Evolutionary conservation across 192 early-diverging fungal species (phyloP).

Genomic region (Dissophora globulifera): DNA sequence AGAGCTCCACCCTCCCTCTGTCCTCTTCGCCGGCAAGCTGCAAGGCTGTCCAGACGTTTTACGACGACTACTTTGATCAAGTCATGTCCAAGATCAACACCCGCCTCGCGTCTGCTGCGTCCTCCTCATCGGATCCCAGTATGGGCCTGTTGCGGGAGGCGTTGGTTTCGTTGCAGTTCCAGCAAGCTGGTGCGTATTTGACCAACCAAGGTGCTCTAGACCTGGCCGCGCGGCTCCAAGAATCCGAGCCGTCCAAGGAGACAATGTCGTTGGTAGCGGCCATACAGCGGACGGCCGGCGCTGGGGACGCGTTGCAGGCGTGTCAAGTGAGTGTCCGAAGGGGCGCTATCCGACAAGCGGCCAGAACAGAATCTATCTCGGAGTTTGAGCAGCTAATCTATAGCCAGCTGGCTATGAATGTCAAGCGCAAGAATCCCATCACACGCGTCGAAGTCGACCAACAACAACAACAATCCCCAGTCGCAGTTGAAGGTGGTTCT

Average conservation of each 20-base stretch:
- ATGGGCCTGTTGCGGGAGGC: not conserved
- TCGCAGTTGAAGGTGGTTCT: no score
- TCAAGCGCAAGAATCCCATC: not conserved
- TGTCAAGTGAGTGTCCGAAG: conserved; percentile 16
- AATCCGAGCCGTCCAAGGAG: not conserved
- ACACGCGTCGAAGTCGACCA: not conserved
- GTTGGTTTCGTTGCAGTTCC: conserved; percentile 7
- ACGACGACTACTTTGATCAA: conserved; percentile 14
- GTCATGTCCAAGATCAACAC: not conserved
- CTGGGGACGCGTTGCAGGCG: conserved; percentile 21
- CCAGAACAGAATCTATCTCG: not conserved
- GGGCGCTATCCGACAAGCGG: not conserved
- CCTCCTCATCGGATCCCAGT: not conserved
- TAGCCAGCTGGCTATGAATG: conserved; percentile 6
- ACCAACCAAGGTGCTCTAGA: conserved; percentile 7
- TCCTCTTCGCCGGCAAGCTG: conserved; percentile 6
- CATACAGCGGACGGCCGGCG: conserved; percentile 1
- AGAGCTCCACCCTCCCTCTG: no score
- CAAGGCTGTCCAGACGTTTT: not conserved
- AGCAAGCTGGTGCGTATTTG: conserved; percentile 10
- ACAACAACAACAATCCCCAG: no score
- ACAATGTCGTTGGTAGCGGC: not conserved
- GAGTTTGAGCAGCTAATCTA: conserved; percentile 23
- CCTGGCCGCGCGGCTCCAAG: not conserved
- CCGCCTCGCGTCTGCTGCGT: not conserved